Base-by-base conservation (phyloP, 148 eudicot species). In the Amaranthus palmeri region DNA sequence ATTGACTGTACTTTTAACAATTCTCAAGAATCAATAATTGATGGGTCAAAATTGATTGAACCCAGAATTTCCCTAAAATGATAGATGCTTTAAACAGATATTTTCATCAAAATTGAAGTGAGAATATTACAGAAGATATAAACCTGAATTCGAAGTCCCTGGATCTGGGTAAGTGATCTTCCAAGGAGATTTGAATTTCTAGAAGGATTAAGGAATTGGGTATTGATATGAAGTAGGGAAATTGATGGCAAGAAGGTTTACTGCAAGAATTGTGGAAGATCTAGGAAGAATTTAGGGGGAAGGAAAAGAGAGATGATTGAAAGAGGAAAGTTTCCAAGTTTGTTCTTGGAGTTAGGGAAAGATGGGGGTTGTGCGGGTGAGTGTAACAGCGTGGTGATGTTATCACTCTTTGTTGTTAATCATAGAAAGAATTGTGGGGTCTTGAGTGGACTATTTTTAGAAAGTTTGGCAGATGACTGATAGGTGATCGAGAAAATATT, bases 321-420 rank as follows among this genome's bases (percentile, higher is more conserved):
- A 76, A 76, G 73, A 69, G 73, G 78, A 76, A 76, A 76, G 79
- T 48, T 69, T 54, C 18, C 0, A 46, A 48, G 42, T 10, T 49
- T 25, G 36, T 25, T 25, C 36, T 25, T 25, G 62, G 58, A 64
- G 64, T 43, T 40, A 61, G 72, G 59, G 42, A 49, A 13, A 49
- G 36, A 25, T 25, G 36, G 36, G 65, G 15, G 46, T 48, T 47
- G 75, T 43, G 9, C 12, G 56, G 36, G 36, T 56, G 70, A 47
- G 77, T 57, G 56, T 3, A 43, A 74, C 65, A 65, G 54, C 50
- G 62, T 53, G 76, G 67, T 73, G 76, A 74, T 42, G 71, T 66
- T 74, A 67, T 48, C 77, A 49, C 50, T 13, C 7, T 36, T 13
- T 53, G 7, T 69, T 14, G 43, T 25, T 9, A 59, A 59, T 36